These are phyloP conservation scores for Geotrichum reessii DNA, from an alignment of 1,139 yeast genomes.

Conservation along the genomic window DNA sequence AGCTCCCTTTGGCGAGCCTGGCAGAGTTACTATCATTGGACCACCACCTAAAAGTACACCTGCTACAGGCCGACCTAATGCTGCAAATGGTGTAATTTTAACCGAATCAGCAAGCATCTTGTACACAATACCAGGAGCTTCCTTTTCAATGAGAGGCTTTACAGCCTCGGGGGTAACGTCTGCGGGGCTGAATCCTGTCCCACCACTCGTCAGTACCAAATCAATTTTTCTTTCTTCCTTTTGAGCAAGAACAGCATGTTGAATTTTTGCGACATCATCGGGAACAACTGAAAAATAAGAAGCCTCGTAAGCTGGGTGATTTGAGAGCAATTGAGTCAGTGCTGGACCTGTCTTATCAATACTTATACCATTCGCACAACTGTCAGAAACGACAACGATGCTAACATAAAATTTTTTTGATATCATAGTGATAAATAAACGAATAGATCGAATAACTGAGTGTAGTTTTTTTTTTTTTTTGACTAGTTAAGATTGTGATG, in stretches of 20 bases:
- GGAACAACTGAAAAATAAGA: slow-evolving; percentile 27
- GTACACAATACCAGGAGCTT: slow-evolving; percentile 46
- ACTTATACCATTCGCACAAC: slow-evolving; percentile 31
- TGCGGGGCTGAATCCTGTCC: slow-evolving; percentile 44
- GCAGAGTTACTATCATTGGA: slow-evolving; percentile 42
- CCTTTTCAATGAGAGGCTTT: slow-evolving; percentile 37
- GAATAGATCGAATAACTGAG: neutral
- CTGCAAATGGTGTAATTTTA: slow-evolving; percentile 42
- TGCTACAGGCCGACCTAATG: slow-evolving; percentile 45
- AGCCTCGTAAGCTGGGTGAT: slow-evolving; percentile 16
- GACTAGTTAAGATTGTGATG: too few relatives aligned
- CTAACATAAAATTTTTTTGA: slow-evolving; percentile 27
- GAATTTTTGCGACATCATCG: slow-evolving; percentile 36
- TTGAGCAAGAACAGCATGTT: slow-evolving; percentile 25
- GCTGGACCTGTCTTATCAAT: slow-evolving; percentile 32
- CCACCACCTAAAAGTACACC: slow-evolving; percentile 35
- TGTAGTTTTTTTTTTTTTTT: neutral
- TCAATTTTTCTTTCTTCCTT: slow-evolving; percentile 18
- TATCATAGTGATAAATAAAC: neutral
- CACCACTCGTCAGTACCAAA: slow-evolving; percentile 43
- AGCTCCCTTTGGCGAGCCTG: slow-evolving; percentile 48
- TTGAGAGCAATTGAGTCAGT: slow-evolving; percentile 16
- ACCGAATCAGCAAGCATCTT: slow-evolving; percentile 42
- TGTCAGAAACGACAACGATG: slow-evolving; percentile 39
- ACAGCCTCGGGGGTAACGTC: slow-evolving; percentile 50